Conservation (phyloP, 2,329 filamentous ascomycete genomes). For the Tolypocladium capitatum region DNA sequence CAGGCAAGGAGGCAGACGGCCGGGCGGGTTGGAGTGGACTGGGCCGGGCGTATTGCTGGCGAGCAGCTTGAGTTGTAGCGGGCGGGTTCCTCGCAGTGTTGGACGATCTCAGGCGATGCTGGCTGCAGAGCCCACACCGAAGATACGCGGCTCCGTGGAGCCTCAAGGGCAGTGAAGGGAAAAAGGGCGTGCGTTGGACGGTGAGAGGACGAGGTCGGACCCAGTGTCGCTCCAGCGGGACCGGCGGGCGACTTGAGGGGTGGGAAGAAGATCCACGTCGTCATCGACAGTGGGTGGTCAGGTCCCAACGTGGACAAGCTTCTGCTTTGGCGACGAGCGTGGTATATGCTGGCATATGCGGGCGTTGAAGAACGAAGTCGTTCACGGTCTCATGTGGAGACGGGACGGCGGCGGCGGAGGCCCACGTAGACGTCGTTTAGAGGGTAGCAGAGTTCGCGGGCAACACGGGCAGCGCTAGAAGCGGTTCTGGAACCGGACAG, state of each 20-base stretch:
- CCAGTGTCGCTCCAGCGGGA: background rate
- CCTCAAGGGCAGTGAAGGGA: background rate
- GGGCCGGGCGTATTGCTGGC: background rate
- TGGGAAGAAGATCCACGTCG: background rate
- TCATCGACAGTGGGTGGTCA: background rate
- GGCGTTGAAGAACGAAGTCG: too few relatives aligned
- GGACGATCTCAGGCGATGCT: background rate
- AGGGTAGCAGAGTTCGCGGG: background rate
- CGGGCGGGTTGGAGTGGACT: background rate
- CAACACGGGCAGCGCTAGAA: too few relatives aligned
- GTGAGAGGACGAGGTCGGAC: background rate
- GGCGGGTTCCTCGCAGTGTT: background rate
- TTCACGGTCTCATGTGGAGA: background rate
- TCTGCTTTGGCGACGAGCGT: background rate
- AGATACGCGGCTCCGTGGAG: constrained; percentile 1
- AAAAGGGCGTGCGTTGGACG: background rate
- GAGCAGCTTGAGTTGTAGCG: background rate
- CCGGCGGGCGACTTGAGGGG: background rate
- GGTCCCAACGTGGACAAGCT: background rate
- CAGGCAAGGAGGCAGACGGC: background rate
- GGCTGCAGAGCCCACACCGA: too few relatives aligned
- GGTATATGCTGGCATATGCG: too few relatives aligned
- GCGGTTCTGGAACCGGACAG: too few relatives aligned
- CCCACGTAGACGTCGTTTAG: background rate
- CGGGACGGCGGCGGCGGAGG: background rate